A percentile compares a stretch with the other conserved stretches of the same genome.
phyloP scores from a whole-genome alignment of 179 eudicot species.

The Corrigiola litoralis region DNA sequence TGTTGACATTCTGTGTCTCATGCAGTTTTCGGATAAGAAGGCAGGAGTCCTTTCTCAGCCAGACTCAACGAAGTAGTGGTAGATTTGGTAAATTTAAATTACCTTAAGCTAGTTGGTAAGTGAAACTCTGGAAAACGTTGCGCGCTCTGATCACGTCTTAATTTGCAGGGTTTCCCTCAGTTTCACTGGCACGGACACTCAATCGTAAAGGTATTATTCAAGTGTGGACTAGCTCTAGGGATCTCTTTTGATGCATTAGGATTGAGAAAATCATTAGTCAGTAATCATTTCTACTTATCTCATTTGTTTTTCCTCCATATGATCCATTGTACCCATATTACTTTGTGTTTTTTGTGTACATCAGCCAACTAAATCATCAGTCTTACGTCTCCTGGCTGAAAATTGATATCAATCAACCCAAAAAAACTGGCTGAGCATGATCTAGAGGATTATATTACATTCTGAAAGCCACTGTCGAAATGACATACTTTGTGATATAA shows the following conservation, averaged over 20 bases:
- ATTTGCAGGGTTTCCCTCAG: slow-evolving; percentile 14
- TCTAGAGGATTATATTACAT: too few relatives aligned
- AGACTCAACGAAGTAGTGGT: neutral
- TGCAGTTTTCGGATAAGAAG: slow-evolving; percentile 22
- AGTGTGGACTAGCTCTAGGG: neutral
- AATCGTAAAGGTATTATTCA: slow-evolving; percentile 6
- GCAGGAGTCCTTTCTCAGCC: slow-evolving; percentile 13
- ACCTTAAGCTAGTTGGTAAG: neutral
- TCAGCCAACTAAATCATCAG: too few relatives aligned
- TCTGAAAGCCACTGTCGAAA: too few relatives aligned
- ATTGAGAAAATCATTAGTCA: too few relatives aligned
- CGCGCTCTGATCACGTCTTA: neutral
- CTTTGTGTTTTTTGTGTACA: too few relatives aligned
- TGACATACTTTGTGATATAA: too few relatives aligned
- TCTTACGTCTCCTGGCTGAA: too few relatives aligned
- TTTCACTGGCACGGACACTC: neutral
- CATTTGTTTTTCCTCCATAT: too few relatives aligned
- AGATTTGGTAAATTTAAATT: slow-evolving; percentile 15
- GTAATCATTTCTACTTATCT: too few relatives aligned
- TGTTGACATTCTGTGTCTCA: neutral
- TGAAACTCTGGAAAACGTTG: neutral
- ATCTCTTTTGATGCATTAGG: neutral
- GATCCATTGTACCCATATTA: too few relatives aligned
- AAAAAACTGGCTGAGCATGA: too few relatives aligned
- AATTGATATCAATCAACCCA: too few relatives aligned